Percentiles rank a stretch among this genome's conserved stretches.
Evolutionary conservation across 768 basidiomycete genomes (phyloP).

Genomic region (Tremella yokohamensis): DNA sequence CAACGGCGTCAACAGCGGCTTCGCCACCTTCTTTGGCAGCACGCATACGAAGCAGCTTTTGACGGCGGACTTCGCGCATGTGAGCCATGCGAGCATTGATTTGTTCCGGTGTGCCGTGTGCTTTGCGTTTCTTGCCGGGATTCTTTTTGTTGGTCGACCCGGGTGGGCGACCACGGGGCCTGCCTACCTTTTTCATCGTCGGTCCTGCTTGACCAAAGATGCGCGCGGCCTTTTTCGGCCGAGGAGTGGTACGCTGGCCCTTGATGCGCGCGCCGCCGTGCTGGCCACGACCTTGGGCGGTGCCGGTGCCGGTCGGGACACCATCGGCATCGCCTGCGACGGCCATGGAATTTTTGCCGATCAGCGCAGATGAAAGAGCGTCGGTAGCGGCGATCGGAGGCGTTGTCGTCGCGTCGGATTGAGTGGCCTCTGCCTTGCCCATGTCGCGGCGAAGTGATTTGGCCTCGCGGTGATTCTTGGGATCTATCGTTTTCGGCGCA

Average conservation of each 20-base stretch:
- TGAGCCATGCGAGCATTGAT: slow-evolving; percentile 2
- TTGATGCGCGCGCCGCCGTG: no score
- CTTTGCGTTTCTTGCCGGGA: no score
- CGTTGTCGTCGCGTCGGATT: background rate
- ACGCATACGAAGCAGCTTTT: background rate
- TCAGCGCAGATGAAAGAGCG: background rate
- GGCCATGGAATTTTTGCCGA: no score
- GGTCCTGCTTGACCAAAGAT: no score
- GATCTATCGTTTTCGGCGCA: background rate
- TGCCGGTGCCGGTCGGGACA: no score
- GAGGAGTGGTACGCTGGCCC: no score
- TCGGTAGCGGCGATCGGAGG: background rate
- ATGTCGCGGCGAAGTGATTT: slow-evolving; percentile 1
- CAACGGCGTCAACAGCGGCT: background rate
- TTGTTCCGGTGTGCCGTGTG: background rate
- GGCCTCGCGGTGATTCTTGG: background rate
- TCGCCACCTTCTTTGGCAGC: background rate
- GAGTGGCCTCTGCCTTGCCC: background rate
- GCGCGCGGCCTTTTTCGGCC: no score
- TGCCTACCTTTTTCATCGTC: no score
- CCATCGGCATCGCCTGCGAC: no score
- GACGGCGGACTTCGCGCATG: background rate
- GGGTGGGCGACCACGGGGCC: no score
- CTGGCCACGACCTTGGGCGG: no score
- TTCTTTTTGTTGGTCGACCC: no score